Base-by-base conservation (phyloP, 1,139 yeast species). In the Magnusiomyces ingens region DNA sequence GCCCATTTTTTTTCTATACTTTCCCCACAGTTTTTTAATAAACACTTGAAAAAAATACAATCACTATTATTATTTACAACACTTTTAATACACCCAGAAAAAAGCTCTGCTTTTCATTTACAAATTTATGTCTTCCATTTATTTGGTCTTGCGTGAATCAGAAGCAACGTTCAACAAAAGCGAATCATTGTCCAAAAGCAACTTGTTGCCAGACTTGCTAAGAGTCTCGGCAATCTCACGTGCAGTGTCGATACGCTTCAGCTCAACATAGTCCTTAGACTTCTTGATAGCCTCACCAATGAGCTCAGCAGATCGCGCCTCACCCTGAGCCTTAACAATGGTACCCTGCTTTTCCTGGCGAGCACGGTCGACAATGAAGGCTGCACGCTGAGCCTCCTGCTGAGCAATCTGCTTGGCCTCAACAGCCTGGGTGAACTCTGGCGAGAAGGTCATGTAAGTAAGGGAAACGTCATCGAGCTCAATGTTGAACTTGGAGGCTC, bases 351-450 rank as follows among this genome's bases (percentile, higher is more conserved):
- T 93, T 74, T 93, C 99, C 72, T 94, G 99, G 62, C 87, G 83
- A 17, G 99, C 99, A 68, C 91, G 88, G 71, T 93, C 99, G 53
- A 93, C 99, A 51, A 93, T 77, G 63, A 91, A 94, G 0, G 98
- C 97, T 13, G 99, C 98, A 70, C 96, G 83, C 74, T 93, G 97
- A 32, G 99, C 98, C 70, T 93, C 99, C 75, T 93, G 99, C 73
- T 94, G 99, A 38, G 99, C 99, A 71, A 93, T 93, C 75, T 93
- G 99, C 74, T 93, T 93, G 56, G 97, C 96, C 74, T 93, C 99
- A 52, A 93, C 99, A 1, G 99, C 99, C 49, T 85, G 84, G 53
- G 98, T 91, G 71, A 93, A 93, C 71, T 93, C 99, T 26, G 99
- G 99, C 2, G 96, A 87, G 71, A 93, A 93, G 1, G 97, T 88